A percentile compares a stretch with the other conserved stretches of the same genome.
These are phyloP conservation scores for Puccinia brachypodii DNA, from an alignment of 1,284 basidiomycete genomes.

Conservation along the genomic window DNA sequence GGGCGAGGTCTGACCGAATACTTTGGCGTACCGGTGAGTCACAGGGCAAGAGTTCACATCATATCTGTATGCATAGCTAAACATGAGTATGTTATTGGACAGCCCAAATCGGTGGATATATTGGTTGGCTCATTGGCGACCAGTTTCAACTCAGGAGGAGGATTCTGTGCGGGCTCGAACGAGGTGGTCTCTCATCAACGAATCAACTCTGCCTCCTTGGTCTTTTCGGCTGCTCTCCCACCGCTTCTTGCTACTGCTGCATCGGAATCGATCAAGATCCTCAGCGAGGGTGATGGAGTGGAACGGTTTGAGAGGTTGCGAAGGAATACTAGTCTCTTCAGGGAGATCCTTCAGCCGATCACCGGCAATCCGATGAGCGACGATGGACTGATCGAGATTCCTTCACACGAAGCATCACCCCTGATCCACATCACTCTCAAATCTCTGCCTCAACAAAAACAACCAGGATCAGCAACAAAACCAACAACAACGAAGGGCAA, in stretches of 20 bases:
- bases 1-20: conserved; percentile 92
- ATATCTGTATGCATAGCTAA: background rate
- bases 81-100: background rate
- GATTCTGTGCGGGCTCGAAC: conserved; percentile 88
- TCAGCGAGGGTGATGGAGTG: conserved; percentile 63
- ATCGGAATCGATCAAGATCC: conserved; percentile 76
- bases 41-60: background rate
- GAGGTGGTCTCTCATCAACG: conserved; percentile 90
- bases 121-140: conserved; percentile 78
- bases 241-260: conserved; percentile 82
- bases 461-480: background rate
- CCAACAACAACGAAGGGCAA: background rate
- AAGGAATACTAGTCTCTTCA: conserved; percentile 44
- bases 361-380: conserved; percentile 11
- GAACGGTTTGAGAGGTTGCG: conserved; percentile 40
- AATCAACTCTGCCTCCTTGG: conserved; percentile 93
- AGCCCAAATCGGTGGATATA: conserved; percentile 63
- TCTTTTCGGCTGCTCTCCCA: conserved; percentile 94
- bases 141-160: conserved; percentile 79
- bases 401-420: conserved; percentile 41
- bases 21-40: conserved; percentile 78
- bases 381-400: conserved; percentile 34
- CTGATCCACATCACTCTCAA: conserved; percentile 42
- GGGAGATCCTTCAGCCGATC: conserved; percentile 22
- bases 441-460: background rate